phyloP scores from a whole-genome alignment of 2,329 filamentous ascomycete genomes.

The Orbilia ellipsospora region DNA sequence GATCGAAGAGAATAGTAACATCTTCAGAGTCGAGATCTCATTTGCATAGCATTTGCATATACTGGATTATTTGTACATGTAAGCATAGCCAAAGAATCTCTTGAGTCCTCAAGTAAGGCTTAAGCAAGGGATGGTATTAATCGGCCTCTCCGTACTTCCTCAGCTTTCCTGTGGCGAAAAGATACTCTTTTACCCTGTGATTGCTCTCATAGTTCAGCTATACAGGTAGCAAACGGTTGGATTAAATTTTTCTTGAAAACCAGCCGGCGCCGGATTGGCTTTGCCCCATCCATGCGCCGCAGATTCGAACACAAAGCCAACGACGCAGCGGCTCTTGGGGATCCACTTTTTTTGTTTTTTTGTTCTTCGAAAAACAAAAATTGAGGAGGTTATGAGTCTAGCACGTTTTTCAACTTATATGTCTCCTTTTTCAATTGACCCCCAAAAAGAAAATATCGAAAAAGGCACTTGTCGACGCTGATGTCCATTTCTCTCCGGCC shows the following conservation, averaged over 20 bases:
- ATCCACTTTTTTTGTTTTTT: background rate
- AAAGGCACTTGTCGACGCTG: background rate
- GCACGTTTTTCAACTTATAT: background rate
- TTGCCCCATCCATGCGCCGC: slow-evolving; percentile 29
- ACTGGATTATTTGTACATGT: background rate
- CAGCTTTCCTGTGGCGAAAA: slow-evolving; percentile 16
- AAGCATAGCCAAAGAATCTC: background rate
- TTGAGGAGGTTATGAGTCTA: background rate
- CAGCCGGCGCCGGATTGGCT: slow-evolving; percentile 23
- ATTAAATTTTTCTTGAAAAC: background rate
- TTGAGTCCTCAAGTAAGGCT: too few species aligned
- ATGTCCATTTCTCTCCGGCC: slow-evolving; percentile 5
- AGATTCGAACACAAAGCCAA: background rate
- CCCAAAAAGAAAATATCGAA: slow-evolving; percentile 1
- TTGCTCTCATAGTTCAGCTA: slow-evolving; percentile 11
- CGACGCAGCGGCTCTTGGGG: slow-evolving; percentile 9
- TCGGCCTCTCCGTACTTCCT: background rate
- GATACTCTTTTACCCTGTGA: background rate
- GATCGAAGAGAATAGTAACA: background rate
- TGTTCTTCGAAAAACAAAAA: background rate
- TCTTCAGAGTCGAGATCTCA: background rate
- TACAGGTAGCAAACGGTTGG: slow-evolving; percentile 28
- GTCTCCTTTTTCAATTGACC: background rate
- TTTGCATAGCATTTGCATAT: background rate
- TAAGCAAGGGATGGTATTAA: too few species aligned